Evolutionary conservation across 169 alveolate genomes (phyloP).

Genomic region (Babesia microti): DNA sequence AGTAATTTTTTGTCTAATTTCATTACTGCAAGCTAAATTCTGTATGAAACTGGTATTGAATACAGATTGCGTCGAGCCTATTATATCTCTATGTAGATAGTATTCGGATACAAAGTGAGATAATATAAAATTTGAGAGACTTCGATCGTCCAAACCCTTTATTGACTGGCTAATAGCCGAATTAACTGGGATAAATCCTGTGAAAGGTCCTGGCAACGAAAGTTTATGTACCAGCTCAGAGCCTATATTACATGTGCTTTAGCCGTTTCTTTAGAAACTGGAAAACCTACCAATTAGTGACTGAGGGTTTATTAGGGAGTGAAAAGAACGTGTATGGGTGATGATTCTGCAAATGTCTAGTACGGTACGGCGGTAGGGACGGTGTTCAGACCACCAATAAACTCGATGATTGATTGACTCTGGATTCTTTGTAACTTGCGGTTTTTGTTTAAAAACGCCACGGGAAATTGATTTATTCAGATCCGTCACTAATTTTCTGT

Average conservation of each 20-base stretch:
- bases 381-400: slow-evolving; percentile 62
- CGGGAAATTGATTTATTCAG: too few species aligned
- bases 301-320: slow-evolving; percentile 19
- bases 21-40: too few species aligned
- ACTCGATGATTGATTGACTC: slow-evolving; percentile 55
- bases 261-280: background rate
- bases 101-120: slow-evolving; percentile 50
- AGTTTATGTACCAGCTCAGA: slow-evolving; percentile 51
- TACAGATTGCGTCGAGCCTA: slow-evolving; percentile 61
- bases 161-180: slow-evolving; percentile 38
- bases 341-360: slow-evolving; percentile 27
- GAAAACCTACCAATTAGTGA: slow-evolving; percentile 16
- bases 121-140: slow-evolving; percentile 44
- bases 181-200: slow-evolving; percentile 59
- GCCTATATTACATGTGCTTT: slow-evolving; percentile 11
- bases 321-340: slow-evolving; percentile 16
- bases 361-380: slow-evolving; percentile 48
- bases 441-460: too few species aligned
- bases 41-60: too few species aligned
- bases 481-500: too few species aligned
- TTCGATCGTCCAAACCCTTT: slow-evolving; percentile 11
- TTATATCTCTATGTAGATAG: slow-evolving; percentile 60
- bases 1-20: too few species aligned
- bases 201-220: slow-evolving; percentile 62
- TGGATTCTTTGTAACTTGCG: slow-evolving; percentile 55